A percentile compares a stretch with the other conserved stretches of the same genome.
Conservation (phyloP, 495 filamentous ascomycete genomes). For the Penicillium chermesinum region DNA sequence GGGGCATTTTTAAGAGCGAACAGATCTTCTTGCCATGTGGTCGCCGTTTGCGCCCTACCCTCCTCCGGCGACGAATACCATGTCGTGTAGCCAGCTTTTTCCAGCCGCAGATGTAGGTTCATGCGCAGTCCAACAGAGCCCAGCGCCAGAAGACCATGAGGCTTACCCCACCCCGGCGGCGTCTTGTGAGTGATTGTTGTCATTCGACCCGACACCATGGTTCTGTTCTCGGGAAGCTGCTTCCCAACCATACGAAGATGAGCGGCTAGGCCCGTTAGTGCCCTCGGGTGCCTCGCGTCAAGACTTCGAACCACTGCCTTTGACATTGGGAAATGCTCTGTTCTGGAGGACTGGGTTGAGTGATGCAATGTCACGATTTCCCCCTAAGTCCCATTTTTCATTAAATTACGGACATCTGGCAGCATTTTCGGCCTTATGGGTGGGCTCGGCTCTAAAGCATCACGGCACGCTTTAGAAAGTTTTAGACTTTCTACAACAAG, state of each 20-base stretch:
- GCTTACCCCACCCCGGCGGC: conserved; percentile 1
- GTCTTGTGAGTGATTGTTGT: conserved; percentile 15
- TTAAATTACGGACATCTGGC: no score
- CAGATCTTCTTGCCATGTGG: neutral
- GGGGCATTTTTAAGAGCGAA: no score
- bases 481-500: no score
- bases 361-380: no score
- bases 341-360: no score
- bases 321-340: no score
- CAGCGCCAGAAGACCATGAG: conserved; percentile 11
- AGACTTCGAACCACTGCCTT: no score
- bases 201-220: conserved; percentile 38
- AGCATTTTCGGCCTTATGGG: no score
- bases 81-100: neutral
- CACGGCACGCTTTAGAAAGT: no score
- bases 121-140: conserved; percentile 23
- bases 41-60: neutral
- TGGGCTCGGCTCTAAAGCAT: no score
- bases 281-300: no score
- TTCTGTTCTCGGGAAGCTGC: conserved; percentile 35
- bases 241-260: conserved; percentile 14
- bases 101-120: neutral
- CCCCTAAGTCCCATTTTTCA: no score
- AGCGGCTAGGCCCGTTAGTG: conserved; percentile 27
- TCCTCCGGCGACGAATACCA: neutral